phyloP scores from a whole-genome alignment of 2,329 filamentous ascomycete species.

The Cadophora malorum region DNA sequence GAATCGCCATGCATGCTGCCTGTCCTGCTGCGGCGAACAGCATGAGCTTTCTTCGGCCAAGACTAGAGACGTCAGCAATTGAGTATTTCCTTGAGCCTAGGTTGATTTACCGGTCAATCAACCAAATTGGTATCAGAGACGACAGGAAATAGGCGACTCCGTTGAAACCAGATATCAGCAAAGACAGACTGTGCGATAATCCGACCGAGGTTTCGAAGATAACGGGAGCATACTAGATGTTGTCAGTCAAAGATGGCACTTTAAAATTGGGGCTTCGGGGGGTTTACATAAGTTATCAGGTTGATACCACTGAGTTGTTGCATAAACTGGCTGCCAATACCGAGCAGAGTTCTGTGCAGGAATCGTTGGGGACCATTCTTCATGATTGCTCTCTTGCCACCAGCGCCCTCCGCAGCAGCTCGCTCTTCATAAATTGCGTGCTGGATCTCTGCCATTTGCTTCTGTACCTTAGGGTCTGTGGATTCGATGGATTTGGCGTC shows the following conservation, averaged over 20 bases:
- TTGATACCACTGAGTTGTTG: neutral
- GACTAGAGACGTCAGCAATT: neutral
- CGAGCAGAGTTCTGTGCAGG: neutral
- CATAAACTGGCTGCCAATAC: neutral
- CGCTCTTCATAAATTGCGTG: neutral
- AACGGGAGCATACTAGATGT: neutral
- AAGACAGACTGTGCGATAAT: neutral
- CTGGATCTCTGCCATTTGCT: neutral
- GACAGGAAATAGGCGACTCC: neutral
- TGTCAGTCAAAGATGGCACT: neutral
- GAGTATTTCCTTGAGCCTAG: neutral
- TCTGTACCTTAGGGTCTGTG: neutral
- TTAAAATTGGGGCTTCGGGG: neutral
- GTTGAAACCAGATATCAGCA: neutral
- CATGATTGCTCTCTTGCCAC: neutral
- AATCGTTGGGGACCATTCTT: neutral
- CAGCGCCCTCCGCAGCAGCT: neutral
- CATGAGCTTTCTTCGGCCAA: neutral
- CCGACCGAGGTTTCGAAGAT: neutral
- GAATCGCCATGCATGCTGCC: neutral
- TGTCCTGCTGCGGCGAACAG: neutral
- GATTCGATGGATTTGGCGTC: neutral
- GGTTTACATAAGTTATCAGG: neutral
- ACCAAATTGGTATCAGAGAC: neutral
- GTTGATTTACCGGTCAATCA: neutral